phyloP scores from a whole-genome alignment of 352 stramenopile species.

The Thalassiosira ordinaria region DNA sequence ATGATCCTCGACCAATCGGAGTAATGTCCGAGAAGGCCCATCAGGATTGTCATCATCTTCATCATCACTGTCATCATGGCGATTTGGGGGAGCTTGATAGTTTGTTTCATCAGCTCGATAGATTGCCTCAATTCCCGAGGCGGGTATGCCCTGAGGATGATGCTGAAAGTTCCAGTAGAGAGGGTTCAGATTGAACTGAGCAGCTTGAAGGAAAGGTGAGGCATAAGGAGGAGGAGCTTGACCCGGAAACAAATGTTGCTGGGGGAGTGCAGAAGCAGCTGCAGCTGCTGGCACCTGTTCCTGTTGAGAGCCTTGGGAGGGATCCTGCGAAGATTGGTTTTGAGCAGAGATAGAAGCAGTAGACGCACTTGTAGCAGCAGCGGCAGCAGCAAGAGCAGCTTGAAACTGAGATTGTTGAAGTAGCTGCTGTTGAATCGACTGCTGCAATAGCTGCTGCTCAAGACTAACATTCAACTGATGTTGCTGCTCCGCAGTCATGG shows the following conservation, averaged over 20 bases:
- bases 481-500: too few relatives aligned
- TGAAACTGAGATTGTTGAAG: constrained; percentile 1
- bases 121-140: constrained; percentile 7
- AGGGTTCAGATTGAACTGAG: too few relatives aligned
- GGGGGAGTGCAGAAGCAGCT: constrained; percentile 12
- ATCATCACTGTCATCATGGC: constrained; percentile 25
- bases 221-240: not conserved
- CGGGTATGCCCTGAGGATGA: constrained; percentile 3
- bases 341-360: not conserved
- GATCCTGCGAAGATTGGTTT: not conserved
- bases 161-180: constrained; percentile 17
- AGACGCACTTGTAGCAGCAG: too few relatives aligned
- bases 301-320: not conserved
- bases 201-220: constrained; percentile 4
- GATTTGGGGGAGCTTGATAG: constrained; percentile 3
- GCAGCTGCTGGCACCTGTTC: constrained; percentile 6
- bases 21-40: constrained; percentile 12
- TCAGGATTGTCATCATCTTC: constrained; percentile 17
- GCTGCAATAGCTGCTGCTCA: too few relatives aligned
- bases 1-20: constrained; percentile 48
- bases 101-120: constrained; percentile 23
- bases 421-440: constrained; percentile 3
- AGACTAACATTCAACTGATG: too few relatives aligned
- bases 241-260: not conserved
- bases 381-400: not conserved